Evolutionary conservation across 352 stramenopile species (phyloP).

Genomic region (Phytophthora kernoviae): DNA sequence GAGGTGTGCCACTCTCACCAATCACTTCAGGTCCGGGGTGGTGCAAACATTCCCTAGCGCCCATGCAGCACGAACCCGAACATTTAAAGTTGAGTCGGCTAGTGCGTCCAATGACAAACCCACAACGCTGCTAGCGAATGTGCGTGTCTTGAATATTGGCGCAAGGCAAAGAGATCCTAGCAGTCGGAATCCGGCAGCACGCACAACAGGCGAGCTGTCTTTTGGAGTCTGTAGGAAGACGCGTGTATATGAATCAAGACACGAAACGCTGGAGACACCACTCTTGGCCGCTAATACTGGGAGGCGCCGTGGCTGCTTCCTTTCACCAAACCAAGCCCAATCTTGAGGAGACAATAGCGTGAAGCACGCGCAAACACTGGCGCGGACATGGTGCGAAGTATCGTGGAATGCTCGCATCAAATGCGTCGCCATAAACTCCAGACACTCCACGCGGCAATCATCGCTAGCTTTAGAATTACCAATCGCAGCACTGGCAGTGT

Average conservation of each 20-base stretch:
- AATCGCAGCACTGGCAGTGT: conserved; percentile 2
- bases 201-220: conserved; percentile 82
- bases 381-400: conserved; percentile 84
- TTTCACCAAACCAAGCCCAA: conserved; percentile 62
- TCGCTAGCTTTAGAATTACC: not conserved
- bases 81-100: conserved; percentile 80
- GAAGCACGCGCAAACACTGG: conserved; percentile 88
- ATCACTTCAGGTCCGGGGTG: conserved; percentile 67
- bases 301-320: conserved; percentile 40
- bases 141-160: conserved; percentile 75
- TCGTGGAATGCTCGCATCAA: conserved; percentile 85
- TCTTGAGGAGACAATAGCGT: conserved; percentile 75
- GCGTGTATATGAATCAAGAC: conserved; percentile 67
- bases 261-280: conserved; percentile 40
- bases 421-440: conserved; percentile 81
- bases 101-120: conserved; percentile 66
- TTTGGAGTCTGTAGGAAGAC: conserved; percentile 80
- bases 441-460: conserved; percentile 48
- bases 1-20: conserved; percentile 7
- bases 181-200: conserved; percentile 77
- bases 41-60: conserved; percentile 88
- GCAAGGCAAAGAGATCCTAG: conserved; percentile 77
- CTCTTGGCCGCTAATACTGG: conserved; percentile 39
- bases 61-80: conserved; percentile 83
- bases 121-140: conserved; percentile 71